Percentiles rank a stretch among this genome's conserved stretches.
Evolutionary conservation across 2,329 filamentous ascomycete genomes (phyloP).

Genomic region (Cadophora malorum): DNA sequence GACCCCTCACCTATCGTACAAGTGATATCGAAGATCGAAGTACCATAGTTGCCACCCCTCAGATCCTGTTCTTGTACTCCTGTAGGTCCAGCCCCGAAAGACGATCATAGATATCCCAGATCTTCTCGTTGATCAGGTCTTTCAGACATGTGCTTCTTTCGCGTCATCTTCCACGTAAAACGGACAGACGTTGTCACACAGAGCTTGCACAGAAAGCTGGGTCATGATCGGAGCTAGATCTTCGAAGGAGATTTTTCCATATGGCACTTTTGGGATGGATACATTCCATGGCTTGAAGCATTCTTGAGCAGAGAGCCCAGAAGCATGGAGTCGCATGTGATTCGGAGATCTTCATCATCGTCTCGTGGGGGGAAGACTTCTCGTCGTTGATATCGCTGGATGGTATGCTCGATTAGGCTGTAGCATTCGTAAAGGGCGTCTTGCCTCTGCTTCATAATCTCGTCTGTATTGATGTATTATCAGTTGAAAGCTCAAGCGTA

Average conservation of each 20-base stretch:
- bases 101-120: neutral
- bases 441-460: neutral
- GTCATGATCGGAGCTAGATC: neutral
- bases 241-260: neutral
- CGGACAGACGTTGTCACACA: neutral
- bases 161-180: neutral
- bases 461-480: neutral
- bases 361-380: neutral
- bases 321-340: constrained; percentile 1
- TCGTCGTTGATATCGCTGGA: neutral
- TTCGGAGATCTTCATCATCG: neutral
- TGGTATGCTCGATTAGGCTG: neutral
- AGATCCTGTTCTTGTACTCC: neutral
- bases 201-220: neutral
- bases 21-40: too few species aligned
- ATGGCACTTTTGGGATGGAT: neutral
- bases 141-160: neutral
- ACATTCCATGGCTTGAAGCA: neutral
- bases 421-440: neutral
- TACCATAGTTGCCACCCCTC: too few species aligned
- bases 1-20: too few species aligned
- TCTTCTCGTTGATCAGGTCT: neutral
- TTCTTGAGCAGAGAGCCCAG: constrained; percentile 2
- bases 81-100: neutral
- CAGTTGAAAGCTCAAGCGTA: too few species aligned